Base-by-base conservation (phyloP, 257 asterid species). In the Catharanthus roseus region DNA sequence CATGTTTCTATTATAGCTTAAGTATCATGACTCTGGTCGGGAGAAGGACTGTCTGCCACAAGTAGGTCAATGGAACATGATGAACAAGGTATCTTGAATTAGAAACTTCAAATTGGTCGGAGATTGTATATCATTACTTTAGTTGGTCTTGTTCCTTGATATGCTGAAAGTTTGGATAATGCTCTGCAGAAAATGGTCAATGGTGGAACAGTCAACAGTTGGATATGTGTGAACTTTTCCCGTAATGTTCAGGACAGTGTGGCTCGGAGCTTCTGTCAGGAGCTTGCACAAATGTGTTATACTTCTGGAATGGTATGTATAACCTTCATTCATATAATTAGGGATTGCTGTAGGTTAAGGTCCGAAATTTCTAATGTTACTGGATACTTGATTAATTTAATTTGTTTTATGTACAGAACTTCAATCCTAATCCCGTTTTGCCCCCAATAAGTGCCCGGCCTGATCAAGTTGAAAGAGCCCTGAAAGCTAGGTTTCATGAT, bases 41-140 rank as follows among this genome's bases (percentile, higher is more conserved):
- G 97, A 91, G 85, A 95, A 78, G 78, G 96, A 91, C 69, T 91
- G 97, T 67, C 86, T 88, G 60, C 99, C 99, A 0, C 93, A 89
- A 83, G 96, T 91, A 72, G 99, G 99, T 28, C 97, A 95, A 65
- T 93, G 99, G 99, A 91, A 93, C 23, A 93, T 93, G 99, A 91
- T 89, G 99, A 89, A 93, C n/a, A 91, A 91, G 96, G 99, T 93
- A n/a, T 57, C 49, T 31, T 62, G 36, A 58, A 15, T 58, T 29
- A 29, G n/a, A 13, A 58, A 58, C 24, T 31, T 58, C 53, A 47
- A 58, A 36, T 29, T 31, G 11, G n/a, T n/a, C n/a, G 38, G 4
- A 12, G 6, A 15, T 57, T 13, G 4, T 23, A 0, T 10, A 10
- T 23, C 18, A 44, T 13, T 15, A 16, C 44, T 13, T 18, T 44